Base-by-base conservation (phyloP, 768 basidiomycete genomes). In the Tremella mesenterica region DNA sequence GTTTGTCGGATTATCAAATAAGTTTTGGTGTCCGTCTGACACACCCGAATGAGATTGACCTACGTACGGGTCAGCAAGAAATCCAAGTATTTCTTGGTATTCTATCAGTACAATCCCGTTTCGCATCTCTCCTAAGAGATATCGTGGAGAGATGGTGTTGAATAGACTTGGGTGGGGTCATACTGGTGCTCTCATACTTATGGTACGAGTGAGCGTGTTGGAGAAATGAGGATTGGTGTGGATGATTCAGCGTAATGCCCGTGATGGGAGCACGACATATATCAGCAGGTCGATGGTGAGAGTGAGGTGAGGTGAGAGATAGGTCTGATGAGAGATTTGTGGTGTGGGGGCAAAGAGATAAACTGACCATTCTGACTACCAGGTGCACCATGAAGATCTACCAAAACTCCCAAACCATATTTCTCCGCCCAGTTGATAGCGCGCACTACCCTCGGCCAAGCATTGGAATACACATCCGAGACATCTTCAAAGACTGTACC, bases 1-100 rank as follows among this genome's bases (percentile, higher is more conserved):
- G 55, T 77, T 74, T 31, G 60, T 56, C 7, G 70, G 54, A 43
- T 67, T 63, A 59, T 62, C 69, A 61, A 79, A 79, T 16, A 79
- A 56, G 48, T 72, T 71, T 46, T 71, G 68, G 33, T 67, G 60
- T 34, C 61, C 66, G 49, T 58, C 58, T 1, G 60, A 64, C 0
- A 59, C 53, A 10, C 72, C 72, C 2, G 62, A 64, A 47, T 73
- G 71, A 3, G 58, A 58, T 49, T 65, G 58, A 33, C 50, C 57
- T 59, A 46, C n/a, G n/a, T n/a, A 21, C 49, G 57, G 44, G 50
- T 60, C 27, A 38, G 16, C 31, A 44, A 53, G 23, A 20, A 31
- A 4, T 8, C n/a, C n/a, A n/a, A n/a, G n/a, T n/a, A n/a, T n/a
- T n/a, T n/a, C n/a, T n/a, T n/a, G n/a, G n/a, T n/a, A n/a, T n/a